These are phyloP conservation scores for Botryotinia globosa DNA, from an alignment of 2,329 filamentous ascomycete genomes.

Conservation along the genomic window DNA sequence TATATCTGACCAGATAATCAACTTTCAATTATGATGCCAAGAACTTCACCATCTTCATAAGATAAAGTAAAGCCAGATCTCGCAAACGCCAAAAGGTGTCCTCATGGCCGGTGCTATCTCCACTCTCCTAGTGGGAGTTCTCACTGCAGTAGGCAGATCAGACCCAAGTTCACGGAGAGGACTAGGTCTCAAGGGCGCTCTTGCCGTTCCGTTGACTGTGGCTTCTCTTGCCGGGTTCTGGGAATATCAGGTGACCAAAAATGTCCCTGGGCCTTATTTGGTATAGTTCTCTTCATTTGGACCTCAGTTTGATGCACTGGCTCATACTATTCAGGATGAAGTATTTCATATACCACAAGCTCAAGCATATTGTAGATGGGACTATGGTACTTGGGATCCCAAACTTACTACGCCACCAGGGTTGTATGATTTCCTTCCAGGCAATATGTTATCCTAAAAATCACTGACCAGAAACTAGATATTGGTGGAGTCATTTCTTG, in stretches of 20 bases:
- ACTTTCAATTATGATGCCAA: not conserved
- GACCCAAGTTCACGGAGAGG: not conserved
- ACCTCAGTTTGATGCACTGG: not conserved
- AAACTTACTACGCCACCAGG: slow-evolving; percentile 97
- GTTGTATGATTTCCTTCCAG: slow-evolving; percentile 51
- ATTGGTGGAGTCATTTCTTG: slow-evolving; percentile 45
- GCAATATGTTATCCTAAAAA: too few species aligned
- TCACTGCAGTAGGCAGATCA: not conserved
- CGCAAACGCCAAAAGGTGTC: slow-evolving; percentile 15
- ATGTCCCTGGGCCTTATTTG: slow-evolving; percentile 35
- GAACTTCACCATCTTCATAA: not conserved
- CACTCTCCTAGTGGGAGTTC: slow-evolving; percentile 5
- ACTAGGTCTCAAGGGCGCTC: not conserved
- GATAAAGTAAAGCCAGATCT: not conserved
- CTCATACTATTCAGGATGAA: slow-evolving; percentile 61
- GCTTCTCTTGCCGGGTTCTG: slow-evolving; percentile 26
- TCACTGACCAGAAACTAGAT: slow-evolving; percentile 29
- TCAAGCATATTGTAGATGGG: slow-evolving; percentile 76
- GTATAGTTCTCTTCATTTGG: slow-evolving; percentile 21
- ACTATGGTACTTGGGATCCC: slow-evolving; percentile 81
- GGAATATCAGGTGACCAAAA: slow-evolving; percentile 33
- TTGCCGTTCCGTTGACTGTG: not conserved
- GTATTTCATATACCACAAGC: slow-evolving; percentile 89
- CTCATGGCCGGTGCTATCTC: slow-evolving; percentile 39
- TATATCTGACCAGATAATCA: not conserved